These are phyloP conservation scores for Backusella tarrabulga DNA, from an alignment of 192 early-diverging fungal genomes.

Conservation along the genomic window DNA sequence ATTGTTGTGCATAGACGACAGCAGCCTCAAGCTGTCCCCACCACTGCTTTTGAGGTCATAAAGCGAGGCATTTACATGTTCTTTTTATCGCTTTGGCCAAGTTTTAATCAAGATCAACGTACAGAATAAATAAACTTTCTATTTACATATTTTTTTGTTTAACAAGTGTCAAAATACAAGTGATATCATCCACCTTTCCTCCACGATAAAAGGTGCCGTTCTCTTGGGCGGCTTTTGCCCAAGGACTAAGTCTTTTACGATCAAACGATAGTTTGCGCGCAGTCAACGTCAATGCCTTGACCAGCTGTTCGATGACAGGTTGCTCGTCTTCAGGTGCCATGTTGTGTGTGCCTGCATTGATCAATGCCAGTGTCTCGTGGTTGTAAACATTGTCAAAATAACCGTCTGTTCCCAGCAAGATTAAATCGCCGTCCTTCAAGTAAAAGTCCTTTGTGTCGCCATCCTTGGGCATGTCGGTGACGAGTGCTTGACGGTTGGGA, in stretches of 20 bases:
- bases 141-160: background rate
- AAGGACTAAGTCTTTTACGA: conserved; percentile 49
- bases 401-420: conserved; percentile 58
- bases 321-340: conserved; percentile 4
- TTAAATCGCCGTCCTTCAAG: conserved; percentile 57
- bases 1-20: conserved; percentile 35
- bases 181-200: conserved; percentile 63
- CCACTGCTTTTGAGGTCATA: conserved; percentile 13
- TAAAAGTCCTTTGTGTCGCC: conserved; percentile 48
- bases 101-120: conserved; percentile 21
- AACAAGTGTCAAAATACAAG: conserved; percentile 54
- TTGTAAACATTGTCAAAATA: conserved; percentile 63
- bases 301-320: conserved; percentile 40
- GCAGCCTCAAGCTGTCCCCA: background rate
- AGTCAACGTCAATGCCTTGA: conserved; percentile 49
- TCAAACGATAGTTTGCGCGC: conserved; percentile 49
- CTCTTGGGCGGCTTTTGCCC: conserved; percentile 46
- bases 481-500: conserved; percentile 44
- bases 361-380: conserved; percentile 50
- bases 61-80: conserved; percentile 22
- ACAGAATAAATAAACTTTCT: background rate
- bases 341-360: conserved; percentile 35
- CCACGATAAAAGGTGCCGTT: conserved; percentile 43
- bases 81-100: conserved; percentile 23
- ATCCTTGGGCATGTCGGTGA: conserved; percentile 58